Base-by-base conservation (phyloP, 2,329 filamentous ascomycete genomes). In the Beauveria pseudobassiana region DNA sequence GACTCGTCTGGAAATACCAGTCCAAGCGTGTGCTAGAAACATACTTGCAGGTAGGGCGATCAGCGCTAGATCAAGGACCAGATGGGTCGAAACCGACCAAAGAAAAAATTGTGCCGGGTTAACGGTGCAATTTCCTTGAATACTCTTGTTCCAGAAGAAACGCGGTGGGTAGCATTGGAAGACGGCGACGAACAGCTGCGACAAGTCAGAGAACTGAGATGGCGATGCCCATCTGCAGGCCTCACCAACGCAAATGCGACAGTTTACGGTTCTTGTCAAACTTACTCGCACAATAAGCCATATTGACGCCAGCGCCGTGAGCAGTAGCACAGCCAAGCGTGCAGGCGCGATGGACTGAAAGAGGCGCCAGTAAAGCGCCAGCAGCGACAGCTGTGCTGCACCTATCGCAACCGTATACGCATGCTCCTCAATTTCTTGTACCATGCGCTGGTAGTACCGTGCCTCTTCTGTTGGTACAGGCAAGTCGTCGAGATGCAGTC, bases 381-480 rank as follows among this genome's bases (percentile, higher is more conserved):
- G 34, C 10, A 62, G 52, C 5, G 60, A 62, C 14, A 64, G 62
- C 42, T 64, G 63, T 12, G 63, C 61, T 7, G 63, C 63, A 12
- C 62, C 59, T 4, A 64, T 62, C 14, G 61, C 62, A 18, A 62
- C 38, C 18, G 63, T 64, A 20, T 64, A 64, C 6, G 58, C 55
- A 46, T 64, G 63, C 49, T 64, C 63, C n/a, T 64, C 53, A 6
- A 63, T 59, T n/a, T 63, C 63, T 28, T 64, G 63, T 6, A 63
- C 54, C 59, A 62, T 58, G 30, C 58, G 51, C 49, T 63, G 57
- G 40, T 63, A 63, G n/a, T 61, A 64, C 20, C 57, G 48, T 2
- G 63, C 63, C 28, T 63, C 58, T 2, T 28, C 58, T 5, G 59
- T 18, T n/a, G 62, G 22, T 7, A 63, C 53, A 16, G 62, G 61